These are phyloP conservation scores for Wallacemonas rigidus DNA, from an alignment of 208 protist species.

Conservation along the genomic window DNA sequence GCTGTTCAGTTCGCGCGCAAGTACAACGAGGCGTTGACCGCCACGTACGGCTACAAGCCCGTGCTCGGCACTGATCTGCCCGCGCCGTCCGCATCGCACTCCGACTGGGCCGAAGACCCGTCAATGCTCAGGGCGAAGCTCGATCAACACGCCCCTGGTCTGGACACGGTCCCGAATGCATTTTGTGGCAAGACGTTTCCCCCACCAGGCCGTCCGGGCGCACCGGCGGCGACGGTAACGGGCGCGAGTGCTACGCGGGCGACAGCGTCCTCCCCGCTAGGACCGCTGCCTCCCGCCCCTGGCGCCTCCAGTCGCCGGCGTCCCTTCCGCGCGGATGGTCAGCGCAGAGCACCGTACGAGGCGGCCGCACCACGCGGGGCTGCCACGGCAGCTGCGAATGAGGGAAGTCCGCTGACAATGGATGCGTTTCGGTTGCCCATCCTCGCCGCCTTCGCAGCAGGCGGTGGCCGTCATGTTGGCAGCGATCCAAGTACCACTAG, in stretches of 20 bases:
- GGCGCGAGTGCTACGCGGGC: background rate
- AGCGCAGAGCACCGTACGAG: background rate
- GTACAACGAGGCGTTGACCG: constrained; percentile 72
- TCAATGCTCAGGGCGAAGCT: constrained; percentile 26
- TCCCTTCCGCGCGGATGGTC: background rate
- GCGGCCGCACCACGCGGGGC: background rate
- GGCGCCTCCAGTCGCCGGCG: constrained; percentile 4
- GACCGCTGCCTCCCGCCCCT: constrained; percentile 1
- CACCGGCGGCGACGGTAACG: background rate
- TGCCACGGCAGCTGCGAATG: background rate
- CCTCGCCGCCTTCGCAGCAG: background rate
- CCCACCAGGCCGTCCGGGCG: background rate
- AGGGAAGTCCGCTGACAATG: background rate
- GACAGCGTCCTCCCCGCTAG: background rate
- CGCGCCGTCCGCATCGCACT: constrained; percentile 26
- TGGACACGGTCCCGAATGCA: constrained; percentile 25
- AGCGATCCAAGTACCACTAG: background rate
- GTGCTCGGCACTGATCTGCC: constrained; percentile 20
- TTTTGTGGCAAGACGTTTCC: constrained; percentile 25
- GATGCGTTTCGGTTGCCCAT: background rate
- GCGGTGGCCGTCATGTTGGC: background rate
- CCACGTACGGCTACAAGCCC: constrained; percentile 77
- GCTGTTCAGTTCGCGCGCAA: constrained; percentile 64
- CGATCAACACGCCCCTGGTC: constrained; percentile 40
- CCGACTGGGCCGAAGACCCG: constrained; percentile 23